phyloP scores from a whole-genome alignment of 2,329 filamentous ascomycete genomes.

The Bipolaris zeicola region DNA sequence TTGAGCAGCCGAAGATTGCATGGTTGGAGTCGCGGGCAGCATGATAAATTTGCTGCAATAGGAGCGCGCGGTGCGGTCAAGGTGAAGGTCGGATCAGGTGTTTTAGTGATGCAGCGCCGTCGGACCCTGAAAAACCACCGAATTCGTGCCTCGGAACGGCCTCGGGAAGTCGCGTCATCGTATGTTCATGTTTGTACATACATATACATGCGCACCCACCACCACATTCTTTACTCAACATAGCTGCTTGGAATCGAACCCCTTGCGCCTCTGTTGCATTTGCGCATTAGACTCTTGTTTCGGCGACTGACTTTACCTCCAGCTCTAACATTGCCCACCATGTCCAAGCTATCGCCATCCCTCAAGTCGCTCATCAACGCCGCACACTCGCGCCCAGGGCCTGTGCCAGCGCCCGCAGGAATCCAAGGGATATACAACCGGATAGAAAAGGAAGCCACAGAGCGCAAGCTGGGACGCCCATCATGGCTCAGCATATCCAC shows the following conservation, averaged over 20 bases:
- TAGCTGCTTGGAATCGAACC: neutral
- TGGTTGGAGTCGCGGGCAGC: neutral
- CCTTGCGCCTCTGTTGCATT: neutral
- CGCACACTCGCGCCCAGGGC: slow-evolving; percentile 43
- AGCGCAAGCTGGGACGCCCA: slow-evolving; percentile 38
- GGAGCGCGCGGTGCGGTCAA: neutral
- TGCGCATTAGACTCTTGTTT: neutral
- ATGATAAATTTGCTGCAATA: neutral
- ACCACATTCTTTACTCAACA: neutral
- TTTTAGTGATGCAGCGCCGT: neutral
- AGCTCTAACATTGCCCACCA: slow-evolving; percentile 14
- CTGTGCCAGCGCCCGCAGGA: slow-evolving; percentile 40
- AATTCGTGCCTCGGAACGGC: slow-evolving; percentile 13
- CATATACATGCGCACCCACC: neutral
- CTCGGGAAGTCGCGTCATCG: slow-evolving; percentile 9
- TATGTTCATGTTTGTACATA: slow-evolving; percentile 4
- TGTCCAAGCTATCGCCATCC: slow-evolving; percentile 46
- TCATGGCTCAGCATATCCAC: slow-evolving; percentile 56
- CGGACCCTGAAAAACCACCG: slow-evolving; percentile 13
- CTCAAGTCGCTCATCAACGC: slow-evolving; percentile 46
- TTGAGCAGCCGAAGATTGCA: neutral
- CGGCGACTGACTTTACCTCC: neutral
- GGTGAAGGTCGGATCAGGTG: neutral
- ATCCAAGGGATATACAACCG: slow-evolving; percentile 40
- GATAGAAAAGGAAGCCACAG: slow-evolving; percentile 41